Evolutionary conservation across 1,284 basidiomycete genomes (phyloP).

Genomic region (Volvariella surrecta): DNA sequence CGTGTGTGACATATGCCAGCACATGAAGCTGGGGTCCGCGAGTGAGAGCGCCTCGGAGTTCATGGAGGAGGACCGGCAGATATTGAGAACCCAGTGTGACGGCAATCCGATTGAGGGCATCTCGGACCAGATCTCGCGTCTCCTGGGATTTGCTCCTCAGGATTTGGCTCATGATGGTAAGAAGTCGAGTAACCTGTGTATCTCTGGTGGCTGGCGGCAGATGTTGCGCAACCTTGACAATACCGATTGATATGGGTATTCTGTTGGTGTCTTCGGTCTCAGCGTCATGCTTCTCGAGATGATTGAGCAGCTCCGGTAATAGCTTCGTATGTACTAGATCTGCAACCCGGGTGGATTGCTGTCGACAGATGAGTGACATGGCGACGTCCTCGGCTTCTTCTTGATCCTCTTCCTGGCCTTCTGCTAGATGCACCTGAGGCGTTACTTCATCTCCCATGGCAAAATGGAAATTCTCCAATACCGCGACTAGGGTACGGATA

Average conservation of each 20-base stretch:
- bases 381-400: slow-evolving; percentile 19
- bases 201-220: slow-evolving; percentile 68
- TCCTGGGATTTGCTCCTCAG: slow-evolving; percentile 92
- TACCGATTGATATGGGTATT: slow-evolving; percentile 85
- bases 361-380: slow-evolving; percentile 11
- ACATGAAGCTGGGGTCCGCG: slow-evolving; percentile 95
- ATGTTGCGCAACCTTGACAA: slow-evolving; percentile 78
- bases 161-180: slow-evolving; percentile 84
- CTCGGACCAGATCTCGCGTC: slow-evolving; percentile 83
- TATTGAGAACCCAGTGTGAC: slow-evolving; percentile 69
- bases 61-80: slow-evolving; percentile 69
- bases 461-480: slow-evolving; percentile 94
- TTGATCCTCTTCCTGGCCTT: slow-evolving; percentile 17
- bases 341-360: slow-evolving; percentile 42
- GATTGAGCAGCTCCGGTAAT: slow-evolving; percentile 69
- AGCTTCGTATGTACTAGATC: slow-evolving; percentile 74
- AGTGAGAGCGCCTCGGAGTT: slow-evolving; percentile 75
- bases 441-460: slow-evolving; percentile 50
- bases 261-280: slow-evolving; percentile 77
- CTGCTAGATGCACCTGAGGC: slow-evolving; percentile 8
- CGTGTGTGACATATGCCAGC: slow-evolving; percentile 80
- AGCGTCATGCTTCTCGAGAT: slow-evolving; percentile 80
- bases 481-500: slow-evolving; percentile 79
- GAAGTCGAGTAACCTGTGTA: slow-evolving; percentile 68
- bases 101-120: slow-evolving; percentile 80